phyloP scores from a whole-genome alignment of 2,329 filamentous ascomycete species.

The Septoria petroselini region DNA sequence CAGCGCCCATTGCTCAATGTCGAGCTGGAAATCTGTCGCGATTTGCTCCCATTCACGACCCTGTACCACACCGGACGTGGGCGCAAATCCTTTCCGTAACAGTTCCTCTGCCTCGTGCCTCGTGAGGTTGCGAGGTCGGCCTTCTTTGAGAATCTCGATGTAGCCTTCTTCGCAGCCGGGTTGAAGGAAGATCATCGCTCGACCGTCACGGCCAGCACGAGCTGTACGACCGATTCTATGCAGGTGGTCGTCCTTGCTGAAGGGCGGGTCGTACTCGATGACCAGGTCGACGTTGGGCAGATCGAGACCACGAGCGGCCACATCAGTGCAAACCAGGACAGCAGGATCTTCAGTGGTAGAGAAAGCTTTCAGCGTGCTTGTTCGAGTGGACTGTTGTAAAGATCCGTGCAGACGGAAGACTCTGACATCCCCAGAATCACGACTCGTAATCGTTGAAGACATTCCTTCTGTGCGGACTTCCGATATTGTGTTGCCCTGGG shows the following conservation, averaged over 20 bases:
- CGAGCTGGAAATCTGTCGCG: constrained; percentile 66
- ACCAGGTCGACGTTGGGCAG: constrained; percentile 92
- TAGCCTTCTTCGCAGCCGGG: constrained; percentile 93
- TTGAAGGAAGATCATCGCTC: constrained; percentile 83
- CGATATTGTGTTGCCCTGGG: constrained; percentile 42
- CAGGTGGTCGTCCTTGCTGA: constrained; percentile 87
- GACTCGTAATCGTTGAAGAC: constrained; percentile 44
- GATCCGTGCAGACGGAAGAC: constrained; percentile 90
- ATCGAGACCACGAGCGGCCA: constrained; percentile 91
- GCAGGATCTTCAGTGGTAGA: constrained; percentile 69
- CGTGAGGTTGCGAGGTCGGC: constrained; percentile 56
- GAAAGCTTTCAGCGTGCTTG: constrained; percentile 79
- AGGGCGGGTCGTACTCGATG: constrained; percentile 93
- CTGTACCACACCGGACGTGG: constrained; percentile 38
- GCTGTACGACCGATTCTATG: constrained; percentile 94
- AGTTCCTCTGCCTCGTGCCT: constrained; percentile 64
- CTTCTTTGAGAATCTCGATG: constrained; percentile 70
- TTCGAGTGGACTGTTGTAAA: constrained; percentile 80
- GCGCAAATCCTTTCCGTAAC: constrained; percentile 60
- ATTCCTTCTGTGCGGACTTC: constrained; percentile 53
- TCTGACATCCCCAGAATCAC: constrained; percentile 68
- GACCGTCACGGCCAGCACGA: constrained; percentile 82
- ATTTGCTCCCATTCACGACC: constrained; percentile 60
- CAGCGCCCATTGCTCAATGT: constrained; percentile 63
- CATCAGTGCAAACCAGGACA: constrained; percentile 89